Evolutionary conservation across 305 asterid genomes (phyloP).

Genomic region (Andrographis paniculata): DNA sequence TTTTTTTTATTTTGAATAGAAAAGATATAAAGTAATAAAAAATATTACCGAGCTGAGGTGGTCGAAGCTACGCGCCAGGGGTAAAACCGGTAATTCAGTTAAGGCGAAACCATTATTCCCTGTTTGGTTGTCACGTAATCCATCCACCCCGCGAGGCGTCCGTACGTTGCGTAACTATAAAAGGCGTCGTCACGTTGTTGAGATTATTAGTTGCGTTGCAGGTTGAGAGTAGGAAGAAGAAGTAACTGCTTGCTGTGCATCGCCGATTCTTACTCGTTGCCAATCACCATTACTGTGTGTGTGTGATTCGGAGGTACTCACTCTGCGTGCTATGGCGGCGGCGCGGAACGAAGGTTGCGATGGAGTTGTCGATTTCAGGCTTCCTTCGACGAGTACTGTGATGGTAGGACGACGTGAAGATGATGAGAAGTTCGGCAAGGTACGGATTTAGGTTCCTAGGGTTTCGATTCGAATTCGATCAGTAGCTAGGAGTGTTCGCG

Average conservation of each 20-base stretch:
- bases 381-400: background rate
- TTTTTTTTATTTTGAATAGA: too few relatives aligned
- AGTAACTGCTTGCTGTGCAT: conserved; percentile 3
- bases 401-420: background rate
- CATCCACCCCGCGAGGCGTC: conserved; percentile 3
- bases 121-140: conserved; percentile 22
- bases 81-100: conserved; percentile 12
- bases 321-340: background rate
- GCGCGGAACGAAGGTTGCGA: background rate
- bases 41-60: too few relatives aligned
- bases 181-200: background rate
- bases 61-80: conserved; percentile 12
- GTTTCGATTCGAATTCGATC: too few relatives aligned
- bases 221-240: conserved; percentile 44
- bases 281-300: too few relatives aligned
- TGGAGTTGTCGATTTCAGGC: background rate
- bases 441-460: too few relatives aligned
- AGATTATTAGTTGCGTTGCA: conserved; percentile 45
- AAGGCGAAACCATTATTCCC: conserved; percentile 17
- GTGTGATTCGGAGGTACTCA: too few relatives aligned
- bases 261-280: conserved; percentile 8
- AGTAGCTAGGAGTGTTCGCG: too few relatives aligned
- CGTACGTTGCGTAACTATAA: conserved; percentile 7
- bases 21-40: too few relatives aligned
- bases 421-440: background rate